Evolutionary conservation across 257 asterid genomes (phyloP).

Genomic region (Solanum neorickii): DNA sequence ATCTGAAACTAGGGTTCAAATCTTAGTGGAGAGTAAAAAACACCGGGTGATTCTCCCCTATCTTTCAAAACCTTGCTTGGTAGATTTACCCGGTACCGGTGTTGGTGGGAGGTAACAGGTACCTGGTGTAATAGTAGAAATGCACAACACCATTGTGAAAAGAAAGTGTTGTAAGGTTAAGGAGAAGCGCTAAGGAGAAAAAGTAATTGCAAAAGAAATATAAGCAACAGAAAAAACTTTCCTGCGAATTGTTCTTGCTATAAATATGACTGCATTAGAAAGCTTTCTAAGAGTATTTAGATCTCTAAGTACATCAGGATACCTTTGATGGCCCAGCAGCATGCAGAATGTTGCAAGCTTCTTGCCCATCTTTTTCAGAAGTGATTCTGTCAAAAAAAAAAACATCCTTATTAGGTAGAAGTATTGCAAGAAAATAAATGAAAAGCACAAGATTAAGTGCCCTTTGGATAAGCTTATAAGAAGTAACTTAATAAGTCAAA

Average conservation of each 20-base stretch:
- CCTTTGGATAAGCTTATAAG: background rate
- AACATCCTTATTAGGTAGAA: background rate
- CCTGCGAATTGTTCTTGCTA: background rate
- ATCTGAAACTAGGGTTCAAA: background rate
- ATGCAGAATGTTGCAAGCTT: conserved; percentile 88
- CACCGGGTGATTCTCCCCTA: background rate
- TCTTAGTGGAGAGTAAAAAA: background rate
- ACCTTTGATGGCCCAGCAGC: conserved; percentile 99
- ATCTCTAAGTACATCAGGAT: conserved; percentile 7
- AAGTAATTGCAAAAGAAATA: background rate
- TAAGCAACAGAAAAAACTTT: background rate
- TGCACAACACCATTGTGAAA: background rate
- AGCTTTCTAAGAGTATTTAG: background rate
- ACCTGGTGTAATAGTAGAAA: background rate
- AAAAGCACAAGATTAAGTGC: background rate
- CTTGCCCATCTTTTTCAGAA: conserved; percentile 88
- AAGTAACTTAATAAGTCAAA: background rate
- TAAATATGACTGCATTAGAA: background rate
- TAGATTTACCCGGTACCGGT: background rate
- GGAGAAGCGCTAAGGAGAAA: background rate
- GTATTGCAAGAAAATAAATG: background rate
- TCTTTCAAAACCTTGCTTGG: background rate
- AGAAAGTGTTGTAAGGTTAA: background rate
- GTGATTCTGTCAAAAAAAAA: conserved; percentile 37
- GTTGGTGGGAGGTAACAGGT: background rate